Evolutionary conservation across 306 rosid species (phyloP), one percentile per base, ranked within the genome.

Genomic region (Pyrus betulifolia): DNA sequence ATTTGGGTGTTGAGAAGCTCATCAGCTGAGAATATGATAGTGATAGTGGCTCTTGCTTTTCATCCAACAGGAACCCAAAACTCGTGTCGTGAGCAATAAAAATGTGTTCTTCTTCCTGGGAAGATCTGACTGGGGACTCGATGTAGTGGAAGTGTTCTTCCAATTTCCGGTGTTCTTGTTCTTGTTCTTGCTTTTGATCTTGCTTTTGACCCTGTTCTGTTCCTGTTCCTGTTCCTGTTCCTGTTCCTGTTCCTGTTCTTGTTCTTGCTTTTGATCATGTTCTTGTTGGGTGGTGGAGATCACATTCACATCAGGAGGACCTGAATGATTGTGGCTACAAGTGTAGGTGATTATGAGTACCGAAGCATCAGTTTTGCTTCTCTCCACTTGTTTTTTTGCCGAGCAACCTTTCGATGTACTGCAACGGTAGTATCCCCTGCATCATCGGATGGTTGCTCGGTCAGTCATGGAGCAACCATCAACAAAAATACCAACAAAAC

Each of bases 371-470:
- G 91, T 85, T 62, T 85, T 91, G 85, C 94, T 86, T 87, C 98
- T 90, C 87, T 93, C 98, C 45, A 91, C 96, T 82, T 91, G 96
- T 75, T 93, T 93, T 81, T 93, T 93, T 33, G 97, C 98, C n/a
- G 92, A 91, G 77, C 98, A 93, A 1, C 96, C 98, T 82, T 93
- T 93, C 8, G 89, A 84, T 76, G 97, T 90, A 78, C 98, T 93
- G 76, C 98, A 91, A 72, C 85, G 87, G 71, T 93, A 93, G 76
- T 91, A 93, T 3, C 98, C 97, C 84, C 98, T 93, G 84, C 73
- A 72, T 62, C 76, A 46, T 70, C 64, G 21, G 7, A 8, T 51
- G 55, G 8, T 51, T 17, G 21, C 55, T 51, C 55, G 55, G 55
- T 51, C 55, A 51, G 55, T 51, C 55, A 5, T 19, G 55, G 55